Conservation (phyloP, 2,329 filamentous ascomycete species). For the Neodidymelliopsis sp. region DNA sequence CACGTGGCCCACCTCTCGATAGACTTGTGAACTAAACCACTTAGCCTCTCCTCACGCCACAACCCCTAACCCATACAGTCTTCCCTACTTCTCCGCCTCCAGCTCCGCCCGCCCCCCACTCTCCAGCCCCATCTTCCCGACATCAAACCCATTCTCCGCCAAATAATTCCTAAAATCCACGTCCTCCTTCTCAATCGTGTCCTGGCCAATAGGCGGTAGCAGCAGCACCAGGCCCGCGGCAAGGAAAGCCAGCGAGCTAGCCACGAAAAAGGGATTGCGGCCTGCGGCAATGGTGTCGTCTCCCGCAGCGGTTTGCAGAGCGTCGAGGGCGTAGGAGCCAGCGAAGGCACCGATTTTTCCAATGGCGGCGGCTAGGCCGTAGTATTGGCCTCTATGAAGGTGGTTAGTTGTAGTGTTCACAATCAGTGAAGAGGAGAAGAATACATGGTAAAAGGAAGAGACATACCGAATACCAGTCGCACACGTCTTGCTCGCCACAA, state of each 20-base stretch:
- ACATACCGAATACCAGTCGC: conserved; percentile 76
- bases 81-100: conserved; percentile 12
- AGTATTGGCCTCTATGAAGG: conserved; percentile 70
- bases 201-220: conserved; percentile 79
- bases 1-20: no score
- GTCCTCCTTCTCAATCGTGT: conserved; percentile 85
- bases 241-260: conserved; percentile 75
- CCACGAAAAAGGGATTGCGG: conserved; percentile 92
- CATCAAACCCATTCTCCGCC: conserved; percentile 78
- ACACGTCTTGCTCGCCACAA: conserved; percentile 85
- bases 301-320: conserved; percentile 56
- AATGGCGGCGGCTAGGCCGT: conserved; percentile 73
- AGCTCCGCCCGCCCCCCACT: conserved; percentile 10
- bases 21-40: no score
- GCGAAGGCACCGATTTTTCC: conserved; percentile 86
- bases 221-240: conserved; percentile 71
- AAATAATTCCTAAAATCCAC: conserved; percentile 77
- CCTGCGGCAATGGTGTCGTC: conserved; percentile 60
- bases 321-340: conserved; percentile 81
- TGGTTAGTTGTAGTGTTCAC: not conserved
- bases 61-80: no score
- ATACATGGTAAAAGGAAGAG: not conserved
- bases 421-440: not conserved
- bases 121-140: conserved; percentile 60
- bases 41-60: no score